A percentile compares a stretch with the other conserved stretches of the same genome.
Evolutionary conservation across 2,329 filamentous ascomycete species (phyloP).

Genomic region (Intubia oerlemansii): DNA sequence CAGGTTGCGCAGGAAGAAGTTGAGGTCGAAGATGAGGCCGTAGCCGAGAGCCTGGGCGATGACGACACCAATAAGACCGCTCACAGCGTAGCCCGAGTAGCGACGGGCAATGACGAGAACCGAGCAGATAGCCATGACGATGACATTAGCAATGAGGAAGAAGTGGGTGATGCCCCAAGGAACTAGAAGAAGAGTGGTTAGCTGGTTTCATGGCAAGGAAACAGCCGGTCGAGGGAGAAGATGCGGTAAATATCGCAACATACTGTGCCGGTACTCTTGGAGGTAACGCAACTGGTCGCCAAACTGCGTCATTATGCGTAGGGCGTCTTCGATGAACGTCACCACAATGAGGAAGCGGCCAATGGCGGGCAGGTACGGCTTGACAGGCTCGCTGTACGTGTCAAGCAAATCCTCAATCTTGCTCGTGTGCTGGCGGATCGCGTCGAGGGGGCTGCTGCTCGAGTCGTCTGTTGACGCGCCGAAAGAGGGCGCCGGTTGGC

Average conservation of each 20-base stretch:
- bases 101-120: slow-evolving; percentile 76
- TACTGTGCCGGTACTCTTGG: slow-evolving; percentile 83
- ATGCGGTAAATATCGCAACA: slow-evolving; percentile 19
- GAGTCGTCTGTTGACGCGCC: slow-evolving; percentile 38
- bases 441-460: slow-evolving; percentile 61
- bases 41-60: slow-evolving; percentile 89
- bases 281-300: slow-evolving; percentile 84
- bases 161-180: slow-evolving; percentile 73
- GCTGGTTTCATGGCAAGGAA: background rate
- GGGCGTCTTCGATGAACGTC: slow-evolving; percentile 89
- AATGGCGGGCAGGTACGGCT: slow-evolving; percentile 93
- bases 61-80: slow-evolving; percentile 75
- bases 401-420: slow-evolving; percentile 94
- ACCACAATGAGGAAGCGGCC: slow-evolving; percentile 96
- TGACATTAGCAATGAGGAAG: slow-evolving; percentile 77
- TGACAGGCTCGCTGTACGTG: slow-evolving; percentile 69
- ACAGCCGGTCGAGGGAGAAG: background rate
- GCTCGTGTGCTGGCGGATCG: slow-evolving; percentile 85
- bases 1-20: slow-evolving; percentile 98
- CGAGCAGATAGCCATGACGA: slow-evolving; percentile 71
- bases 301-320: slow-evolving; percentile 97
- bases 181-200: slow-evolving; percentile 43
- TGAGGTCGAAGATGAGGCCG: slow-evolving; percentile 94
- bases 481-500: slow-evolving; percentile 51
- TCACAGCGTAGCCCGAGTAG: slow-evolving; percentile 82